Percentiles rank a stretch among this genome's conserved stretches.
These are phyloP conservation scores for Fusarium protoensiforme DNA, from an alignment of 2,329 filamentous ascomycete genomes.

Conservation along the genomic window DNA sequence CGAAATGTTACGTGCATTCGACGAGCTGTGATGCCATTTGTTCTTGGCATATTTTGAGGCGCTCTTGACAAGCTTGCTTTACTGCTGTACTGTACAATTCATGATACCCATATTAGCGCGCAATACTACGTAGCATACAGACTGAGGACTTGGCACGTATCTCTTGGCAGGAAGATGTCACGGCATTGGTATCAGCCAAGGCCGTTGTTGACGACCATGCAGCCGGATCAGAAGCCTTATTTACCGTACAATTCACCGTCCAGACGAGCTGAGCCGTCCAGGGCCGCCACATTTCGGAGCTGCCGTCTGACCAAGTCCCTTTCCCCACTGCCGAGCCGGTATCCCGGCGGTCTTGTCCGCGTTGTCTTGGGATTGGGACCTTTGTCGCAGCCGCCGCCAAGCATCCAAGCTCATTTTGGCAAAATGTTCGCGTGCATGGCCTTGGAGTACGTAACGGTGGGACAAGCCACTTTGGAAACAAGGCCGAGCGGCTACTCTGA, in stretches of 20 bases:
- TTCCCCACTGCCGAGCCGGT: constrained; percentile 26
- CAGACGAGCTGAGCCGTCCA: background rate
- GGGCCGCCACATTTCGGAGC: constrained; percentile 24
- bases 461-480: background rate
- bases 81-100: constrained; percentile 19
- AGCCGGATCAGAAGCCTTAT: background rate
- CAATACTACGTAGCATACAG: constrained; percentile 1
- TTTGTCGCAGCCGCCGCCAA: constrained; percentile 13
- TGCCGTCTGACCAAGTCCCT: constrained; percentile 13
- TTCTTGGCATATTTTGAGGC: background rate
- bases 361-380: background rate
- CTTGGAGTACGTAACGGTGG: background rate
- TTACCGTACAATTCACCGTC: background rate
- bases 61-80: constrained; percentile 7
- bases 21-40: constrained; percentile 54
- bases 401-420: constrained; percentile 1
- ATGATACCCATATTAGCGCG: constrained; percentile 33
- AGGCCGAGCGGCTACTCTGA: background rate
- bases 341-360: constrained; percentile 7
- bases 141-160: background rate
- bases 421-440: background rate
- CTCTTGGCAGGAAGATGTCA: background rate
- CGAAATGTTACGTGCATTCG: constrained; percentile 56
- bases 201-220: background rate
- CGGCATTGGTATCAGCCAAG: background rate